These are phyloP conservation scores for Bocquillonia castaneifolia DNA, from an alignment of 441 rosid species.

Conservation along the genomic window DNA sequence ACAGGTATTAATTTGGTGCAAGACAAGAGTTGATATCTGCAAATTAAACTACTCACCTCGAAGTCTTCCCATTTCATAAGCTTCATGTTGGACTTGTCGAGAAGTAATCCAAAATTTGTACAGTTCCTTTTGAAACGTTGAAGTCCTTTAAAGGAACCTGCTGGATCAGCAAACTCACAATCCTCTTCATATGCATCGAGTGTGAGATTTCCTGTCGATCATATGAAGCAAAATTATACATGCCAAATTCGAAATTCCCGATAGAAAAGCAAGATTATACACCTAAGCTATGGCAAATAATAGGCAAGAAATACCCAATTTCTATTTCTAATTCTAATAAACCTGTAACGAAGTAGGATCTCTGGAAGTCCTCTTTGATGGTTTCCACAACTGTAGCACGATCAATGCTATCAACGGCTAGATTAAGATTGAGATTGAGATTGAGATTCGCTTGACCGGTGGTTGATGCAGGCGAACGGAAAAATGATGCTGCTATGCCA, in stretches of 20 bases:
- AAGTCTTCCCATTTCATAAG: slow-evolving; percentile 85
- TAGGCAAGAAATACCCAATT: too few species aligned
- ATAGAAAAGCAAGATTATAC: neutral
- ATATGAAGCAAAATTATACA: neutral
- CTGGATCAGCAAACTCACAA: slow-evolving; percentile 95
- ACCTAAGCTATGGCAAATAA: too few species aligned
- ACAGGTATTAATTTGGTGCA: neutral
- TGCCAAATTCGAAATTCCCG: neutral
- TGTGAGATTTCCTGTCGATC: slow-evolving; percentile 65
- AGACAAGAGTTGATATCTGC: neutral
- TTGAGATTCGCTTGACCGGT: slow-evolving; percentile 29
- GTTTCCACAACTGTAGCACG: slow-evolving; percentile 50
- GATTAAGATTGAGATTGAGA: slow-evolving; percentile 37
- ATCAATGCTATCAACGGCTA: slow-evolving; percentile 41
- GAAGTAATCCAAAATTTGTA: slow-evolving; percentile 70
- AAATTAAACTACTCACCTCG: slow-evolving; percentile 39
- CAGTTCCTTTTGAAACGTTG: slow-evolving; percentile 86
- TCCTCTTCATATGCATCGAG: slow-evolving; percentile 70
- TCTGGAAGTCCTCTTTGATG: slow-evolving; percentile 64
- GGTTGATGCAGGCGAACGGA: slow-evolving; percentile 42
- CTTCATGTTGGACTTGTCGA: slow-evolving; percentile 79
- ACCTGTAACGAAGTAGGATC: slow-evolving; percentile 93
- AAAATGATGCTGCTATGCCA: slow-evolving; percentile 75
- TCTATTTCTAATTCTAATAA: neutral
- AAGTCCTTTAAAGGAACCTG: slow-evolving; percentile 87